A percentile compares a stretch with the other conserved stretches of the same genome.
Conservation (phyloP, 352 stramenopile species). For the Phytophthora meadii region DNA sequence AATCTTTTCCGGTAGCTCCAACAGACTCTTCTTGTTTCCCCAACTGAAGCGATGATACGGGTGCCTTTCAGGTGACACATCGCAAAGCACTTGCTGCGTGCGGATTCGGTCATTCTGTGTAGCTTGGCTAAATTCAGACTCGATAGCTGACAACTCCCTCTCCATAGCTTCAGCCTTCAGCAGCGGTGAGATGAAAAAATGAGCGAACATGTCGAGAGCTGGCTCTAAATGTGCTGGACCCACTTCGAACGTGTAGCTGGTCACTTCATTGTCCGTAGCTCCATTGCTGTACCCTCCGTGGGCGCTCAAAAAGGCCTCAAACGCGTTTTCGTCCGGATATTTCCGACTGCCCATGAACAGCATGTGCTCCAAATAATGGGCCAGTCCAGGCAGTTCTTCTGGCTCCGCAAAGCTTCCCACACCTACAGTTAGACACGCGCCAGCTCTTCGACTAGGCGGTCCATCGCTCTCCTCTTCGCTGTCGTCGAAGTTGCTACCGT, state of each 20-base stretch:
- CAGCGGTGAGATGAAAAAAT: conserved; percentile 94
- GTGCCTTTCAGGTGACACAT: conserved; percentile 54
- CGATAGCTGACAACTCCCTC: conserved; percentile 85
- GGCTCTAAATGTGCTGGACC: conserved; percentile 60
- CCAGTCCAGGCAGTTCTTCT: conserved; percentile 73
- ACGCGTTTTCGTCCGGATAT: conserved; percentile 95
- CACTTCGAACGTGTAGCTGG: conserved; percentile 95
- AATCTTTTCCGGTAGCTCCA: conserved; percentile 47
- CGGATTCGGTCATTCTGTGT: conserved; percentile 77
- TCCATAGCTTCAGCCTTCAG: conserved; percentile 83
- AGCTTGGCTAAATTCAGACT: conserved; percentile 89
- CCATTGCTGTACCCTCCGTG: conserved; percentile 93
- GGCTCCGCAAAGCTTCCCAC: conserved; percentile 81
- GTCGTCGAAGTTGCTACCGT: conserved; percentile 47
- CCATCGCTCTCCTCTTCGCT: conserved; percentile 40
- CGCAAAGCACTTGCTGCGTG: conserved; percentile 81
- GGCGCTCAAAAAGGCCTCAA: conserved; percentile 89
- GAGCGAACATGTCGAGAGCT: conserved; percentile 93
- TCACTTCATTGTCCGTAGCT: conserved; percentile 93
- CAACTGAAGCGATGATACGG: conserved; percentile 88
- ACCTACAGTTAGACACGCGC: conserved; percentile 73
- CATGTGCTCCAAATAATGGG: conserved; percentile 97
- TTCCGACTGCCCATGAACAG: conserved; percentile 95
- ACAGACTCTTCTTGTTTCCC: conserved; percentile 84
- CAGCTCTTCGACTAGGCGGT: conserved; percentile 45